These are phyloP conservation scores for Ophiocordyceps camponoti-floridani DNA, from an alignment of 2,329 filamentous ascomycete genomes.

Conservation along the genomic window DNA sequence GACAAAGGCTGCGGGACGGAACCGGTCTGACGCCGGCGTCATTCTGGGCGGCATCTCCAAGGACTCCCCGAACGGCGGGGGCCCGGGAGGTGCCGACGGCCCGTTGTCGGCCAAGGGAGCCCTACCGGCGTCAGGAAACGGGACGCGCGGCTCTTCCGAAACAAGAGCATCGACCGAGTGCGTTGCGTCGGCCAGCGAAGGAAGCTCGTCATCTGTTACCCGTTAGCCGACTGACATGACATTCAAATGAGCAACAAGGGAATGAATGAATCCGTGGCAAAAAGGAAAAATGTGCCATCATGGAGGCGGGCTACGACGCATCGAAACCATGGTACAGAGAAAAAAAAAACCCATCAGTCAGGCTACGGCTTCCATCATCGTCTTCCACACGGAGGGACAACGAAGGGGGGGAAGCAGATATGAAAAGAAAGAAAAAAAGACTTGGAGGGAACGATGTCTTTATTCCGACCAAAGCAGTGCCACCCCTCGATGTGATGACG, in stretches of 20 bases:
- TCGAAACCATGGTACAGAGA: constrained; percentile 3
- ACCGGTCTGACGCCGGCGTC: constrained; percentile 6
- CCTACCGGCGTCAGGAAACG: constrained; percentile 2
- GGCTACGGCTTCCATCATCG: constrained; percentile 43
- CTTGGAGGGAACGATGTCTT: constrained; percentile 18
- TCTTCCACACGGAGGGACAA: constrained; percentile 28
- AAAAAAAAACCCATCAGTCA: constrained; percentile 15
- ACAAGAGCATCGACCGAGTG: constrained; percentile 52
- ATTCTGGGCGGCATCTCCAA: constrained; percentile 6
- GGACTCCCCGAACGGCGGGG: constrained; percentile 8
- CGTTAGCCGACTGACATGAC: constrained; percentile 21
- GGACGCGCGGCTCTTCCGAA: constrained; percentile 30
- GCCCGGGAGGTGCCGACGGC: constrained; percentile 13
- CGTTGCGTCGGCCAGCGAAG: constrained; percentile 40
- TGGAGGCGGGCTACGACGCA: constrained; percentile 10
- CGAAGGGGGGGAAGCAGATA: constrained; percentile 14
- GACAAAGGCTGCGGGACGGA: constrained; percentile 7
- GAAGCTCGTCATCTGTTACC: constrained; percentile 41
- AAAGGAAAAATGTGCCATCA: constrained; percentile 9
- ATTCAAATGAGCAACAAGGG: background rate
- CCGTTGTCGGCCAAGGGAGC: constrained; percentile 2
- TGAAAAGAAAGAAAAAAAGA: constrained; percentile 13
- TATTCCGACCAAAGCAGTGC: constrained; percentile 21
- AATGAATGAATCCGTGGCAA: constrained; percentile 3
- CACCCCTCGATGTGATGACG: constrained; percentile 8